Evolutionary conservation across 2,329 filamentous ascomycete genomes (phyloP), one percentile per base, ranked within the genome.

Genomic region (Gnomoniopsis smithogilvyi): DNA sequence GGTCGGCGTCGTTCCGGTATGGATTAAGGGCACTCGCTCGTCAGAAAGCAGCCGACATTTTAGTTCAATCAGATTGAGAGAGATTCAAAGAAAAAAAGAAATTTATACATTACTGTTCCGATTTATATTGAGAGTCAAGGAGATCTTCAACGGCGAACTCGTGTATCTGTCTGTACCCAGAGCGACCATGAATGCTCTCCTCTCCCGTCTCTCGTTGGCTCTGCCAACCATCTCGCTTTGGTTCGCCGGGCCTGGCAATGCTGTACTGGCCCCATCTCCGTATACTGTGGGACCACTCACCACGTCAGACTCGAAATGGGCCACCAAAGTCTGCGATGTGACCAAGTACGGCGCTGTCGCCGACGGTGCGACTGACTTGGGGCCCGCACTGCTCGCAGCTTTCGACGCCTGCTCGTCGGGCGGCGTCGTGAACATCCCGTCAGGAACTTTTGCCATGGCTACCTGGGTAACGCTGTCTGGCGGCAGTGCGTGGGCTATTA

Each of bases 291-390:
- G 78, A n/a, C 77, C 78, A 10, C 66, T 72, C 46, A 80, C 78
- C 3, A 70, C 70, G 3, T 67, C 70, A 50, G 70, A 69, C 1
- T 64, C 67, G 19, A 84, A 84, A 66, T 71, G 69, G 46, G 73
- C 73, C n/a, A 59, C 36, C n/a, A 73, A 70, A 64, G 76, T 75
- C 12, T 84, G 81, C 69, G 80, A 78, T 64, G 79, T 84, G 38
- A 72, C 80, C 54, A 69, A 78, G 61, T 83, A 83, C 64, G 81
- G 81, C 14, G 81, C 73, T 10, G 74, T 73, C 30, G 80, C 81
- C 1, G 78, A 80, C 66, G 77, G 78, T 60, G 70, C 72, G n/a
- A 79, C 78, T 4, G 81, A 84, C 64, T 67, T 84, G 24, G 78
- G 80, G 0, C 70, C 76, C 2, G 72, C 81, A 11, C 70, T 84